A percentile compares a stretch with the other conserved stretches of the same genome.
Conservation (phyloP, 2,329 filamentous ascomycete species). For the Ceratocystis colombiana region DNA sequence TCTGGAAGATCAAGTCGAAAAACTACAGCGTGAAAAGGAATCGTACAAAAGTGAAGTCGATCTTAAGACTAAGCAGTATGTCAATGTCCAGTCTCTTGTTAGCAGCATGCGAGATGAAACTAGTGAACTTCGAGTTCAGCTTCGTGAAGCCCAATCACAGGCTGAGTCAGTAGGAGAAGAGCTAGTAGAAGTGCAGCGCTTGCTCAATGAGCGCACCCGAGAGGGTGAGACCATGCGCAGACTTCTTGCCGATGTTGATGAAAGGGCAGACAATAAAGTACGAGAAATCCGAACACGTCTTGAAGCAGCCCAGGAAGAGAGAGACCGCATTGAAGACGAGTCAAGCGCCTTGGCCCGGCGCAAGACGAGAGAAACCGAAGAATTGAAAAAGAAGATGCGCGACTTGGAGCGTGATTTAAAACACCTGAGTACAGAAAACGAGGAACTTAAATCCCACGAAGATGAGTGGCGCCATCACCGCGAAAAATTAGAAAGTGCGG, state of each 20-base stretch:
- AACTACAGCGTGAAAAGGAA: constrained; percentile 57
- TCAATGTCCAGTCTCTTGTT: constrained; percentile 73
- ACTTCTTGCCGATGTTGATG: constrained; percentile 75
- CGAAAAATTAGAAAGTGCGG: constrained; percentile 63
- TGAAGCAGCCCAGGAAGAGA: constrained; percentile 85
- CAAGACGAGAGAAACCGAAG: constrained; percentile 73
- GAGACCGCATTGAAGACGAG: constrained; percentile 87
- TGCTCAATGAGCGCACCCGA: constrained; percentile 76
- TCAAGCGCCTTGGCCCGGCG: constrained; percentile 66
- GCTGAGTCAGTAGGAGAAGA: constrained; percentile 88
- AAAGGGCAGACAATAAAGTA: constrained; percentile 67
- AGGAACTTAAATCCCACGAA: constrained; percentile 64
- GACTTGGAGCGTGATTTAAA: constrained; percentile 73
- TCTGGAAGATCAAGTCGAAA: constrained; percentile 63
- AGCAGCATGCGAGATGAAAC: constrained; percentile 90
- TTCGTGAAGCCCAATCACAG: constrained; percentile 76
- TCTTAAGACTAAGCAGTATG: constrained; percentile 75
- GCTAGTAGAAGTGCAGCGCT: constrained; percentile 72
- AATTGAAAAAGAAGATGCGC: constrained; percentile 65
- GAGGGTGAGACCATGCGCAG: constrained; percentile 93
- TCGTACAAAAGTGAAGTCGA: constrained; percentile 68
- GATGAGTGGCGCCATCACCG: constrained; percentile 63
- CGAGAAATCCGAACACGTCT: constrained; percentile 82
- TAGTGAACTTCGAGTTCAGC: constrained; percentile 75
- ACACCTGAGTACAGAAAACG: constrained; percentile 60